Evolutionary conservation across 331 rosid genomes (phyloP).

Genomic region (Saraca asoca): DNA sequence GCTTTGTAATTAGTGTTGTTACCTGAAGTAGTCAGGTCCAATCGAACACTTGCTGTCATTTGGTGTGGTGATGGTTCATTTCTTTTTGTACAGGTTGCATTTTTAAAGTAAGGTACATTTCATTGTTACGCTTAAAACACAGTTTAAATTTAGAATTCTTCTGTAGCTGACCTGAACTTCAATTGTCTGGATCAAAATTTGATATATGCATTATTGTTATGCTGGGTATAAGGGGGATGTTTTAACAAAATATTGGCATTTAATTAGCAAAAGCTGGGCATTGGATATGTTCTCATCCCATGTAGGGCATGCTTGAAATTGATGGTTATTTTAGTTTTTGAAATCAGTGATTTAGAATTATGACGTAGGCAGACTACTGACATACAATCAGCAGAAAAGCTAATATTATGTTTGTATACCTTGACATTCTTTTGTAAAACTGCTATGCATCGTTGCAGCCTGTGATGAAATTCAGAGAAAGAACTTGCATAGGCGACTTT

Average conservation of each 20-base stretch:
- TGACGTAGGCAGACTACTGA: not conserved
- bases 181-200: not conserved
- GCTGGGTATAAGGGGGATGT: not conserved
- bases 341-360: not conserved
- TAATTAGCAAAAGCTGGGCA: not conserved
- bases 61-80: too few relatives aligned
- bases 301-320: not conserved
- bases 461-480: not conserved
- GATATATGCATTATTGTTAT: not conserved
- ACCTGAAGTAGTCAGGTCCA: too few relatives aligned
- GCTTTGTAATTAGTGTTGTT: too few relatives aligned
- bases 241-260: not conserved
- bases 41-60: too few relatives aligned
- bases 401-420: conserved; percentile 13
- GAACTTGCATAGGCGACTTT: not conserved
- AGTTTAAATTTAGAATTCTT: not conserved
- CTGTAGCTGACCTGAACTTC: not conserved
- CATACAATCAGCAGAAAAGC: not conserved
- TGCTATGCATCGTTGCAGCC: not conserved
- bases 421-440: not conserved
- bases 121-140: not conserved
- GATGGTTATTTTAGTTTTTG: not conserved
- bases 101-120: not conserved
- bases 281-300: not conserved
- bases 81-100: not conserved